Conservation (phyloP, 345 rosid species). For the Isatis tinctoria region DNA sequence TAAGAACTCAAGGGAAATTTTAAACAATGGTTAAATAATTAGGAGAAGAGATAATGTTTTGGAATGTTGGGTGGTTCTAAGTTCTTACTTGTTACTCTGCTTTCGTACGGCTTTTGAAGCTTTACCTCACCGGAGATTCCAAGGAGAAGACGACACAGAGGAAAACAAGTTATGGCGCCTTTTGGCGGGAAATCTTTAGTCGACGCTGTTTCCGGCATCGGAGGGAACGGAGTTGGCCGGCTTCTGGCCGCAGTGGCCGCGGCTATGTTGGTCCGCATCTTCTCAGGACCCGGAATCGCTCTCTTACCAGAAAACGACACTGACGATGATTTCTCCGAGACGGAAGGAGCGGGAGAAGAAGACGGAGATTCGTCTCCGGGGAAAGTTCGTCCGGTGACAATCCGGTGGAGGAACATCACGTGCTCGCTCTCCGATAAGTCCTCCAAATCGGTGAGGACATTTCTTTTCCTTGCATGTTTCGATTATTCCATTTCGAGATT, state of each 20-base stretch:
- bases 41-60: slow-evolving; percentile 22
- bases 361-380: slow-evolving; percentile 48
- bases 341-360: slow-evolving; percentile 15
- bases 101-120: not conserved
- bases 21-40: slow-evolving; percentile 18
- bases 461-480: slow-evolving; percentile 7
- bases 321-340: slow-evolving; percentile 29
- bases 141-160: slow-evolving; percentile 31
- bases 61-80: slow-evolving; percentile 17
- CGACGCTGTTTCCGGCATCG: slow-evolving; percentile 50
- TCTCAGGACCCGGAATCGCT: slow-evolving; percentile 79
- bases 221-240: slow-evolving; percentile 72
- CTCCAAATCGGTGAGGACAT: slow-evolving; percentile 58
- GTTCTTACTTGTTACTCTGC: slow-evolving; percentile 4
- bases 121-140: slow-evolving; percentile 27
- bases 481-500: not conserved
- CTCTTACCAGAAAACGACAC: slow-evolving; percentile 48
- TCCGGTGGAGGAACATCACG: slow-evolving; percentile 76
- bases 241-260: slow-evolving; percentile 71
- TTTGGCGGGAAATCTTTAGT: slow-evolving; percentile 70
- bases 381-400: slow-evolving; percentile 64
- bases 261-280: slow-evolving; percentile 66
- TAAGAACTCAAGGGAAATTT: not conserved
- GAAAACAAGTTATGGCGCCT: slow-evolving; percentile 35
- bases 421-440: slow-evolving; percentile 83